These are phyloP conservation scores for Usnea hakonensis DNA, from an alignment of 495 filamentous ascomycete species.

Conservation along the genomic window DNA sequence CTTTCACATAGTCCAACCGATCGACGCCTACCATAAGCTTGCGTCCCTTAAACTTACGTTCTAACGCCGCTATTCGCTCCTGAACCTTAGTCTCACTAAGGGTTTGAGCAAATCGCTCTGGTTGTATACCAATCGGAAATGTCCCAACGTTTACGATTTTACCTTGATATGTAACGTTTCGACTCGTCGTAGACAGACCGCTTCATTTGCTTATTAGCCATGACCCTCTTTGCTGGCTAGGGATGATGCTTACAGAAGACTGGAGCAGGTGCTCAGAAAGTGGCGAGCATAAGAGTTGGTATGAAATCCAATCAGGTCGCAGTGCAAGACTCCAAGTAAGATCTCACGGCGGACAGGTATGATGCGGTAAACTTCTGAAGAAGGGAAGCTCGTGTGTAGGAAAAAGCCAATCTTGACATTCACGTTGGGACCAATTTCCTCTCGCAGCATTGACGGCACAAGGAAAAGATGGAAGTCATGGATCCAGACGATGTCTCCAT, in stretches of 20 bases:
- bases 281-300: conserved; percentile 91
- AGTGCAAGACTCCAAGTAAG: conserved; percentile 68
- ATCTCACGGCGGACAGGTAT: conserved; percentile 80
- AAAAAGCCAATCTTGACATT: conserved; percentile 90
- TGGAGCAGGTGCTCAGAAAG: conserved; percentile 77
- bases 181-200: conserved; percentile 70
- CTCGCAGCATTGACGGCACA: conserved; percentile 74
- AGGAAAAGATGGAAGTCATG: conserved; percentile 97
- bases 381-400: conserved; percentile 90
- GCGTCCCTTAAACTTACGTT: conserved; percentile 75
- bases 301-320: conserved; percentile 88
- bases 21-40: conserved; percentile 93
- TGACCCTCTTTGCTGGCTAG: neutral
- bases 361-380: conserved; percentile 83
- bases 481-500: conserved; percentile 85
- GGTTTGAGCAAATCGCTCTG: conserved; percentile 86
- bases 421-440: conserved; percentile 65
- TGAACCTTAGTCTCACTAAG: conserved; percentile 73
- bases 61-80: conserved; percentile 65
- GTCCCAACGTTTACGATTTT: conserved; percentile 67
- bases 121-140: conserved; percentile 93
- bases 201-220: conserved; percentile 36
- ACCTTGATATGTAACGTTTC: conserved; percentile 69
- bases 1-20: conserved; percentile 91
- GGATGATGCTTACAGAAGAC: conserved; percentile 57